Evolutionary conservation across 73 alveolate species (phyloP), one percentile per base, ranked within the genome.

Genomic region (Symbiodinium natans): DNA sequence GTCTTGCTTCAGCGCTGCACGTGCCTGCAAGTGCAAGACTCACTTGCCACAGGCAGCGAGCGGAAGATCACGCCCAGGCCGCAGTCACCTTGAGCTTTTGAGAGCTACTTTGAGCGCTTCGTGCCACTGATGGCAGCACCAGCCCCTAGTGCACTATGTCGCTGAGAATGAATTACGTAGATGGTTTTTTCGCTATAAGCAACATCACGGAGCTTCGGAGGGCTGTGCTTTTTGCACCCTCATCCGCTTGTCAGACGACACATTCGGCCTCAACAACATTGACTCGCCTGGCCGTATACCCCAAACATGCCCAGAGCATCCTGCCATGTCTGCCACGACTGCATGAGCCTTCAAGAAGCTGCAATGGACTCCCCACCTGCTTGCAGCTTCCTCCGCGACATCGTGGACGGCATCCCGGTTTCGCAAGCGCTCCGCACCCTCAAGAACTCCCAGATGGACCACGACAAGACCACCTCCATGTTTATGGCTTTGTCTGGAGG

Each of bases 391-490:
- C 73, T 88, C 71, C 80, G 95, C 36, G 95, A 88, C 43, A 40
- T 88, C 38, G 95, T 88, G 73, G 95, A 88, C 27, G 86, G 86
- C 71, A 63, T 88, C 52, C 95, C 95, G 1, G 80, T 86, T 9
- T 33, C 86, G 34, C 95, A 88, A 41, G 95, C 95, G n/a, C 36
- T 88, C 10, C 95, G 95, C 23, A 88, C 95, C 23, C 85, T 88
- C 41, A 88, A 88, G 95, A 88, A 88, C 46, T 88, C 95, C 31
- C 95, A 88, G 27, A 88, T 48, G 38, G 95, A 88, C 74, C 40
- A 59, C 74, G 95, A 88, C 86, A 56, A 56, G 86, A 63, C 74
- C 25, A 86, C n/a, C n/a, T n/a, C n/a, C n/a, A n/a, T n/a, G n/a
- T n/a, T 3, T 54, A 19, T 68, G 15, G 17, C 59, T 3, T 80